Conservation (phyloP, 140 eudicot species). For the Flaveria floridana region DNA sequence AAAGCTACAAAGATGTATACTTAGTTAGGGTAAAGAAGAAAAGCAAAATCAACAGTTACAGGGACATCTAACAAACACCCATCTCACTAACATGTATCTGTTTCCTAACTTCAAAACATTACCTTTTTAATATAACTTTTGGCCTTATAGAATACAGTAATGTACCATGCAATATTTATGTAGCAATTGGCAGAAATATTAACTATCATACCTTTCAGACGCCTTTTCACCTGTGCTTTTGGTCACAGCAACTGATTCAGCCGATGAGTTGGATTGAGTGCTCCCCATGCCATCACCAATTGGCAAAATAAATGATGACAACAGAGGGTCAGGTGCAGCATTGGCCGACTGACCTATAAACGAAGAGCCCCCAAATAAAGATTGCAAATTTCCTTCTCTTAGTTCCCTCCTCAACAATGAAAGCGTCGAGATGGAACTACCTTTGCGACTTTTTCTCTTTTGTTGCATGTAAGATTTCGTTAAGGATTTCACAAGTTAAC, state of each 20-base stretch:
- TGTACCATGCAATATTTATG: background rate
- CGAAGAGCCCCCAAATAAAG: constrained; percentile 87
- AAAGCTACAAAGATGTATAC: too few relatives aligned
- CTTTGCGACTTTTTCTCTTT: constrained; percentile 79
- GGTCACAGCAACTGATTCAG: constrained; percentile 49
- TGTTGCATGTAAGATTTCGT: constrained; percentile 84
- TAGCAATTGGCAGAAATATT: background rate
- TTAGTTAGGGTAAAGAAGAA: background rate
- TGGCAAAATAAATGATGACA: constrained; percentile 90
- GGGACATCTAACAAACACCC: constrained; percentile 10
- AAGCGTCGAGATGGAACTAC: constrained; percentile 76
- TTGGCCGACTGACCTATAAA: constrained; percentile 56
- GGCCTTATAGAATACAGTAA: background rate
- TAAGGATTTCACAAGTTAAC: constrained; percentile 51
- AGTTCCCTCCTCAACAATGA: constrained; percentile 82
- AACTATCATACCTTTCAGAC: constrained; percentile 55
- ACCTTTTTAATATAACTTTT: background rate
- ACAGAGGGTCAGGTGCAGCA: constrained; percentile 84
- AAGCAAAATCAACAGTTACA: background rate
- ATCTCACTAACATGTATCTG: background rate
- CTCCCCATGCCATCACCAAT: constrained; percentile 63
- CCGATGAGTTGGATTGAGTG: constrained; percentile 51
- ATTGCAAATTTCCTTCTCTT: constrained; percentile 83
- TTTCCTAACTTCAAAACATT: background rate
- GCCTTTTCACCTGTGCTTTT: constrained; percentile 48